Percentiles rank a stretch among this genome's conserved stretches.
Evolutionary conservation across 345 rosid species (phyloP).

Genomic region (Trapa bicornis): DNA sequence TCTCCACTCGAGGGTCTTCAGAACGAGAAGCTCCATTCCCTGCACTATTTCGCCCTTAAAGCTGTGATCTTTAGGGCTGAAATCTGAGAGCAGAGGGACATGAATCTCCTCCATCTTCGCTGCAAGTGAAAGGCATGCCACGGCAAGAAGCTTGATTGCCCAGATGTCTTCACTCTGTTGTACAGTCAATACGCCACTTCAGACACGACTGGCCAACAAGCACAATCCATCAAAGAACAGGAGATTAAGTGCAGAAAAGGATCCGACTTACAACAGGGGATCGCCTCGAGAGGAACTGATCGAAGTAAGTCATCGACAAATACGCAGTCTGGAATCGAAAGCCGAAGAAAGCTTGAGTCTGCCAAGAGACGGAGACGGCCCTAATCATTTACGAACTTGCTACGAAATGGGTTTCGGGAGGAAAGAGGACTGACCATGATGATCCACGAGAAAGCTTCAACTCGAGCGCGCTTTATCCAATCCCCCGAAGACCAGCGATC

Average conservation of each 20-base stretch:
- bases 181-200: background rate
- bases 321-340: constrained; percentile 39
- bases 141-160: constrained; percentile 36
- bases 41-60: constrained; percentile 29
- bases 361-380: background rate
- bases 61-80: constrained; percentile 23
- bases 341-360: constrained; percentile 32
- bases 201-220: too few species aligned
- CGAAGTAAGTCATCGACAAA: constrained; percentile 42
- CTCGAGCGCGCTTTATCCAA: constrained; percentile 27
- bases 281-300: constrained; percentile 33
- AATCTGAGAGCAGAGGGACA: constrained; percentile 31
- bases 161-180: constrained; percentile 34
- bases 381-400: too few species aligned
- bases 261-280: constrained; percentile 29
- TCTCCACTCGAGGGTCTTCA: constrained; percentile 46
- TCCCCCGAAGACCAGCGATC: constrained; percentile 11
- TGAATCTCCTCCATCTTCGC: constrained; percentile 53
- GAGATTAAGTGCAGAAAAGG: background rate
- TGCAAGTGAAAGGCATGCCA: constrained; percentile 56
- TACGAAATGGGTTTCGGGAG: background rate
- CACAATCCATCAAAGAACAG: background rate
- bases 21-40: constrained; percentile 64
- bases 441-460: constrained; percentile 41
- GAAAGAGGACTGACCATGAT: constrained; percentile 26